Conservation (phyloP, 129 eudicot genomes). For the Artemisia annua region DNA sequence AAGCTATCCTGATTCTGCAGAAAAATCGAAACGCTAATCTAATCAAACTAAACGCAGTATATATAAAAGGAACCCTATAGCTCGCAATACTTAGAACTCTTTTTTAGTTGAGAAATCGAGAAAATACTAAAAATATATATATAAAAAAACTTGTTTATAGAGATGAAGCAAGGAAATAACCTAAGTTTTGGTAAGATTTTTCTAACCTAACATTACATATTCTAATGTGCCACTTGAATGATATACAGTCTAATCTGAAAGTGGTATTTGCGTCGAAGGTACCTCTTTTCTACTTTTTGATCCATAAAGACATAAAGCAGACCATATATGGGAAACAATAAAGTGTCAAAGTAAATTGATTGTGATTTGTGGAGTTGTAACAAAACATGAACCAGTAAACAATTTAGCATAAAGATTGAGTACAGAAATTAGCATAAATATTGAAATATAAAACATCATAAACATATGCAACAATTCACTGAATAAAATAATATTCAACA, state of each 20-base stretch:
- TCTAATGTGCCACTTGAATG: too few species aligned
- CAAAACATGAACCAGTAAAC: slow-evolving; percentile 14
- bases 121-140: too few species aligned
- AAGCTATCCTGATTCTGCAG: slow-evolving; percentile 26
- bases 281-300: not conserved
- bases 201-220: not conserved
- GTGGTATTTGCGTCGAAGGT: not conserved
- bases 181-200: not conserved
- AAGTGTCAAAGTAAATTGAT: slow-evolving; percentile 28
- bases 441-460: not conserved
- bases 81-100: too few species aligned
- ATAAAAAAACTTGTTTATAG: not conserved
- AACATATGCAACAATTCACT: slow-evolving; percentile 2
- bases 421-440: slow-evolving; percentile 9
- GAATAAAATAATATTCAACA: not conserved
- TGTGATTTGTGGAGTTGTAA: slow-evolving; percentile 22
- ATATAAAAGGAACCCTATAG: too few species aligned
- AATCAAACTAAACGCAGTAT: not conserved
- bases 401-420: slow-evolving; percentile 14
- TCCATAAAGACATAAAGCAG: slow-evolving; percentile 2
- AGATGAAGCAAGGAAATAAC: slow-evolving; percentile 7
- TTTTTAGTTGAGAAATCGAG: too few species aligned
- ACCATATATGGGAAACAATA: slow-evolving; percentile 16
- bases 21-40: slow-evolving; percentile 5
- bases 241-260: not conserved